Evolutionary conservation across 257 asterid genomes (phyloP).

Genomic region (Ligustrum vulgare): DNA sequence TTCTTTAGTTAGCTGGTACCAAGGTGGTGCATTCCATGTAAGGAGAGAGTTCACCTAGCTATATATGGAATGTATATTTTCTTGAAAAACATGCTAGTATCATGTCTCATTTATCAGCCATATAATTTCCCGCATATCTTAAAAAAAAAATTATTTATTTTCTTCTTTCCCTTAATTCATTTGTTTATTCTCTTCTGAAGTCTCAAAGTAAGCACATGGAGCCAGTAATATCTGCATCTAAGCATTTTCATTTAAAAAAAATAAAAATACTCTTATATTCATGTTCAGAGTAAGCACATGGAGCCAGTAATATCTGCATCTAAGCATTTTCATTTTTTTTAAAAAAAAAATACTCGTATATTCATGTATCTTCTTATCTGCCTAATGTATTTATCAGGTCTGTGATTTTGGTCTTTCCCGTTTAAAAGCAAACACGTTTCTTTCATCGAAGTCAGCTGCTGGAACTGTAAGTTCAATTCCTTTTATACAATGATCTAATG

Average conservation of each 20-base stretch:
- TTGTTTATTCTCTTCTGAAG: neutral
- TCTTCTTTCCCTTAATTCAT: neutral
- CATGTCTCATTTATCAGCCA: neutral
- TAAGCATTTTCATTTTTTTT: no score
- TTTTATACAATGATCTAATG: conserved; percentile 29
- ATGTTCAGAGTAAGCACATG: no score
- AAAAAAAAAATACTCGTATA: neutral
- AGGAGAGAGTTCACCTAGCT: neutral
- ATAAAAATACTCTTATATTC: neutral
- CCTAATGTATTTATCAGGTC: conserved; percentile 55
- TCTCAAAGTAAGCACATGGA: neutral
- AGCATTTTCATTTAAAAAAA: no score
- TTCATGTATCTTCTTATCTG: conserved; percentile 15
- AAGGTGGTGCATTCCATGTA: neutral
- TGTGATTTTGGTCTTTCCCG: conserved; percentile 99
- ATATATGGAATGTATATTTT: neutral
- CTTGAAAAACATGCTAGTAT: neutral
- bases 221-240: neutral
- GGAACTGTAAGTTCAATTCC: conserved; percentile 77
- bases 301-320: neutral
- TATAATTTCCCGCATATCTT: neutral
- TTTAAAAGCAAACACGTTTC: conserved; percentile 85
- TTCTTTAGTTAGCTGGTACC: neutral
- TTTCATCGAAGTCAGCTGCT: conserved; percentile 95
- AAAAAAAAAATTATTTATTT: no score